Percentiles rank a stretch among this genome's conserved stretches.
phyloP scores from a whole-genome alignment of 2,329 filamentous ascomycete genomes.

The Ceratocystis cubensis region DNA sequence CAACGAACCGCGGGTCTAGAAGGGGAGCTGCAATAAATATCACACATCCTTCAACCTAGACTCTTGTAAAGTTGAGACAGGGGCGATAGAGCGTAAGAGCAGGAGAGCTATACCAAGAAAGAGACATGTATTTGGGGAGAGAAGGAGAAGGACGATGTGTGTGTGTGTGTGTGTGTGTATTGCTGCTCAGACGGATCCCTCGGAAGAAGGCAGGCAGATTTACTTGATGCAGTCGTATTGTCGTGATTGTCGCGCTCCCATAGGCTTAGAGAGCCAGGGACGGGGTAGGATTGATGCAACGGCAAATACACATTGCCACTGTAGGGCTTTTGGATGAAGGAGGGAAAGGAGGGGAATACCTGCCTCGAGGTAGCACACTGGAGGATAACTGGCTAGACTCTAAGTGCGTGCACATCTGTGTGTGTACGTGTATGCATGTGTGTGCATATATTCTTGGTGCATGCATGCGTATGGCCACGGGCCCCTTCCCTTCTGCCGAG shows the following conservation, averaged over 20 bases:
- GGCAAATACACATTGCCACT: not conserved
- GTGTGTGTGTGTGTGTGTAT: no score
- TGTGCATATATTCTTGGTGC: not conserved
- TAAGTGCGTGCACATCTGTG: not conserved
- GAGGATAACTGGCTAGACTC: not conserved
- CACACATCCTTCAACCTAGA: not conserved
- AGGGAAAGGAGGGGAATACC: not conserved
- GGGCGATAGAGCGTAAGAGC: not conserved
- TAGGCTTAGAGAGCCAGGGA: not conserved
- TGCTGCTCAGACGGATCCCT: not conserved
- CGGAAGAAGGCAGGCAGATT: not conserved
- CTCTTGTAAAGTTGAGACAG: not conserved
- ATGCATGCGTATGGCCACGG: not conserved
- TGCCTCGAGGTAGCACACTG: not conserved
- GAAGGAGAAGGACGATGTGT: no score
- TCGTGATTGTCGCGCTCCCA: not conserved
- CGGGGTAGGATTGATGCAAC: not conserved
- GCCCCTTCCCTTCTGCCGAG: not conserved
- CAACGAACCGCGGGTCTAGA: not conserved
- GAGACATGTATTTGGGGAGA: no score
- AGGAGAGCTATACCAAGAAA: no score
- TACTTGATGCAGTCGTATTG: not conserved
- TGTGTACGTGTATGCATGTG: not conserved
- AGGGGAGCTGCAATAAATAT: not conserved
- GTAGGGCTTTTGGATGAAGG: not conserved